phyloP scores from a whole-genome alignment of 352 stramenopile genomes.

The Paralagenidium karlingii region DNA sequence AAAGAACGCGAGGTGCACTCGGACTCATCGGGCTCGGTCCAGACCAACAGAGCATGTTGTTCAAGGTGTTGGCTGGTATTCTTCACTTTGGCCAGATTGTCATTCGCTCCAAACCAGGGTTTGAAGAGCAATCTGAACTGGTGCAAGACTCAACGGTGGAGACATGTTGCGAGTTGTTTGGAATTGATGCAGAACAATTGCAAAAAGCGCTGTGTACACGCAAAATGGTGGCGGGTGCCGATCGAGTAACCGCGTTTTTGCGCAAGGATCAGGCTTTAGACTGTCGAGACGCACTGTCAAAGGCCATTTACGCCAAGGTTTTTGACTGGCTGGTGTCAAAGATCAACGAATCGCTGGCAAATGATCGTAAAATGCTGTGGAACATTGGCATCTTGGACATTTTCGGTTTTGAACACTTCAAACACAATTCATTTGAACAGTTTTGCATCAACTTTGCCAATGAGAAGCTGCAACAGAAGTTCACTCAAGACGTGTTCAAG shows the following conservation, averaged over 20 bases:
- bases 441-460: conserved; percentile 91
- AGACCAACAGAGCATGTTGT: conserved; percentile 40
- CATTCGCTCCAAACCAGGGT: conserved; percentile 61
- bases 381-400: conserved; percentile 88
- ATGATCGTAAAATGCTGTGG: conserved; percentile 26
- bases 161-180: conserved; percentile 28
- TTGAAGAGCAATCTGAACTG: conserved; percentile 61
- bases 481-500: conserved; percentile 85
- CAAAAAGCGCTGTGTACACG: conserved; percentile 61
- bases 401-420: conserved; percentile 92
- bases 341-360: conserved; percentile 66
- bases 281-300: conserved; percentile 89
- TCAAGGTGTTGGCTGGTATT: conserved; percentile 81
- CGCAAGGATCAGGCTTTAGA: conserved; percentile 82
- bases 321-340: conserved; percentile 94
- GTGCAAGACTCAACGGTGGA: conserved; percentile 15
- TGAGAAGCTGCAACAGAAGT: conserved; percentile 89
- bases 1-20: conserved; percentile 48
- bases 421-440: conserved; percentile 91
- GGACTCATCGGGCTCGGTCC: conserved; percentile 44
- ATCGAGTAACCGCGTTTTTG: conserved; percentile 59
- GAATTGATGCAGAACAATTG: conserved; percentile 29
- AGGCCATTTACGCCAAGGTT: conserved; percentile 92
- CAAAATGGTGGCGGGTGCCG: conserved; percentile 46
- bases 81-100: conserved; percentile 94